These are phyloP conservation scores for Tolypocladium inflatum DNA, from an alignment of 2,329 filamentous ascomycete genomes.

Conservation along the genomic window DNA sequence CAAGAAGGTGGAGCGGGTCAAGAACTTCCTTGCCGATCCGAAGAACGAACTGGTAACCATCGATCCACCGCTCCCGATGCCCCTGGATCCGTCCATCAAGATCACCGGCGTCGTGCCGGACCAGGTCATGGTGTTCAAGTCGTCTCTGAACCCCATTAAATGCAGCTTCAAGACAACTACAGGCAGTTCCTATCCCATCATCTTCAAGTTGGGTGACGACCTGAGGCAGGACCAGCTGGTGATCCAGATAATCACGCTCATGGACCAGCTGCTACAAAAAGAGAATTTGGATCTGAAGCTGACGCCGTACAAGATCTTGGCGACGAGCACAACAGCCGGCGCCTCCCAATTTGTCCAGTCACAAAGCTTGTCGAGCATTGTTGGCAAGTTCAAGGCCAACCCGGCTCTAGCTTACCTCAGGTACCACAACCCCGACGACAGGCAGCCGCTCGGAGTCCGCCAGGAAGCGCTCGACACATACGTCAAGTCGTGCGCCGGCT, in stretches of 20 bases:
- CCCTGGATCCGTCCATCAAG: slow-evolving; percentile 74
- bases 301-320: slow-evolving; percentile 91
- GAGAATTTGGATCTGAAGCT: slow-evolving; percentile 94
- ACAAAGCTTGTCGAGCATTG: slow-evolving; percentile 71
- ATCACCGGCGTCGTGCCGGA: slow-evolving; percentile 75
- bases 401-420: slow-evolving; percentile 75
- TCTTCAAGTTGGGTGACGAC: slow-evolving; percentile 97
- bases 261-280: slow-evolving; percentile 91
- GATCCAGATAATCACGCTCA: slow-evolving; percentile 92
- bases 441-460: slow-evolving; percentile 73
- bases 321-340: slow-evolving; percentile 80
- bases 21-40: slow-evolving; percentile 74
- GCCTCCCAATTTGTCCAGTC: slow-evolving; percentile 91
- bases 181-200: slow-evolving; percentile 75
- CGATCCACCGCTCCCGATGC: slow-evolving; percentile 78
- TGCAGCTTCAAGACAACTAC: slow-evolving; percentile 78
- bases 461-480: slow-evolving; percentile 93
- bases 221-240: slow-evolving; percentile 94
- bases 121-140: slow-evolving; percentile 90
- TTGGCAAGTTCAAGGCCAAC: slow-evolving; percentile 68
- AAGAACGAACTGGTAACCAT: slow-evolving; percentile 82
- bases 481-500: slow-evolving; percentile 90
- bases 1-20: slow-evolving; percentile 75
- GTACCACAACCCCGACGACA: slow-evolving; percentile 79
- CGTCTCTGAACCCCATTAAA: slow-evolving; percentile 82